These are phyloP conservation scores for Venturia oleaginea DNA, from an alignment of 2,329 filamentous ascomycete species.

Conservation along the genomic window DNA sequence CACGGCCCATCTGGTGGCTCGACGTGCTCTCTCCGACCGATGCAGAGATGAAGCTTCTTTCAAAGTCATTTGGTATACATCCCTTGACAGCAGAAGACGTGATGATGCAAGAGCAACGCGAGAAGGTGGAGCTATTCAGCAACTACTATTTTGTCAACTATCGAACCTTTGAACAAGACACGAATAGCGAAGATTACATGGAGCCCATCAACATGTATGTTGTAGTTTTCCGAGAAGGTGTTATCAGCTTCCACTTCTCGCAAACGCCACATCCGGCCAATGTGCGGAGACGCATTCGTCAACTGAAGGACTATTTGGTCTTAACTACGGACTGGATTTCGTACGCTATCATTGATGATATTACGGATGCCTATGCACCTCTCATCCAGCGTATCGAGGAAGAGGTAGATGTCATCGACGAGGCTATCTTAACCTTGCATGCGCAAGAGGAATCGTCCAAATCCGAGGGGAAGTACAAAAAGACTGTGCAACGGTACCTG, in stretches of 20 bases:
- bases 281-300: constrained; percentile 83
- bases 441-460: constrained; percentile 21
- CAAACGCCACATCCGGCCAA: constrained; percentile 93
- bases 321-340: constrained; percentile 96
- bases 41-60: constrained; percentile 87
- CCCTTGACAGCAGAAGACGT: constrained; percentile 94
- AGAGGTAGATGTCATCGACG: constrained; percentile 95
- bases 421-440: constrained; percentile 77
- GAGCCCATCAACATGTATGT: constrained; percentile 97
- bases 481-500: constrained; percentile 18
- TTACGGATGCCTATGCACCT: constrained; percentile 91
- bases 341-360: constrained; percentile 95
- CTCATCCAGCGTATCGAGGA: constrained; percentile 89
- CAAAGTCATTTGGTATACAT: constrained; percentile 91
- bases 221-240: constrained; percentile 89
- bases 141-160: constrained; percentile 99
- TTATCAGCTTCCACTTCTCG: constrained; percentile 96
- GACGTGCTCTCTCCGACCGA: constrained; percentile 88
- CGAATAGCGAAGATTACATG: constrained; percentile 77
- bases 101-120: constrained; percentile 90
- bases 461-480: constrained; percentile 26
- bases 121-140: constrained; percentile 95
- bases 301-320: constrained; percentile 87
- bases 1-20: constrained; percentile 92
- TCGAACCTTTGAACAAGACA: constrained; percentile 92